Percentiles rank a stretch among this genome's conserved stretches.
Conservation (phyloP, 2,329 filamentous ascomycete species). For the Fusarium nelsonii region DNA sequence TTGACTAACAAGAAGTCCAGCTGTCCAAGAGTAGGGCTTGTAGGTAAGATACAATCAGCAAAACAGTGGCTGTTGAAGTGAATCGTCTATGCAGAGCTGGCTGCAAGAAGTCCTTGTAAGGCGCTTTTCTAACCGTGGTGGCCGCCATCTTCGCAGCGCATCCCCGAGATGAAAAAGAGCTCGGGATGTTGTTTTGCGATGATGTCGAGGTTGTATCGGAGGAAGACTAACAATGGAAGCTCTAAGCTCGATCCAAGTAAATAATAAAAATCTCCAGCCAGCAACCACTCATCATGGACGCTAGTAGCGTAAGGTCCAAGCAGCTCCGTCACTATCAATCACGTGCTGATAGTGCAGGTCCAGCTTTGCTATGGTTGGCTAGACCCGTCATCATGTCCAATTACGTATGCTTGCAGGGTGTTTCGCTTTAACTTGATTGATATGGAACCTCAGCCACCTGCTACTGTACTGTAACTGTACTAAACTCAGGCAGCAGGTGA, state of each 20-base stretch:
- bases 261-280: constrained; percentile 55
- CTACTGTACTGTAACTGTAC: not conserved
- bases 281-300: constrained; percentile 45
- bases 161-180: constrained; percentile 52
- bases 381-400: constrained; percentile 22
- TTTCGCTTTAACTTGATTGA: constrained; percentile 28
- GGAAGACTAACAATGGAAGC: constrained; percentile 20
- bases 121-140: constrained; percentile 66
- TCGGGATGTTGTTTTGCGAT: constrained; percentile 33
- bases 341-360: constrained; percentile 49
- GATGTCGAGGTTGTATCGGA: constrained; percentile 29
- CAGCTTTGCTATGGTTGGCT: constrained; percentile 40
- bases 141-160: constrained; percentile 64
- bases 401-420: constrained; percentile 49
- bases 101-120: constrained; percentile 91
- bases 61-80: constrained; percentile 77
- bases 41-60: constrained; percentile 78
- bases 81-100: constrained; percentile 90
- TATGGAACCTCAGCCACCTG: constrained; percentile 41
- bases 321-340: constrained; percentile 40
- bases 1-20: constrained; percentile 74
- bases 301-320: constrained; percentile 31
- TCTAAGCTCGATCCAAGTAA: constrained; percentile 46
- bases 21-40: constrained; percentile 77
- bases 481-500: constrained; percentile 44